Conservation (phyloP, 257 asterid genomes). For the Nicotiana benthamiana region DNA sequence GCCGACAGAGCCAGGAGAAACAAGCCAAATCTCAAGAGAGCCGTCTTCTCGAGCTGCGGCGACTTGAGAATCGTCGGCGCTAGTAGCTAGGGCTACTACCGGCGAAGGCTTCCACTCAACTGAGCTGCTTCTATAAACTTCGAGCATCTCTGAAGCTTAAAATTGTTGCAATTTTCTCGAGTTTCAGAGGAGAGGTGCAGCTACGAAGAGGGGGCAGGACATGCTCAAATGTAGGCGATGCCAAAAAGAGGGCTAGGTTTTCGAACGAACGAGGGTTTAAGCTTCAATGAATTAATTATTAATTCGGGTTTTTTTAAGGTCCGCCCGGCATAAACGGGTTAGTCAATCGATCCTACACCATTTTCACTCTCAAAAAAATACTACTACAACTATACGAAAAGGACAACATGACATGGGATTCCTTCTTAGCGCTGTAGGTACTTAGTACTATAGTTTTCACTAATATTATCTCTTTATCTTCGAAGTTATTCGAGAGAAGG, state of each 20-base stretch:
- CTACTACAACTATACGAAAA: too few relatives aligned
- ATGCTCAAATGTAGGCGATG: not conserved
- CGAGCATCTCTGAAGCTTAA: conserved; percentile 24
- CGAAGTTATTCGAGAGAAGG: too few relatives aligned
- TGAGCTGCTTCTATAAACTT: conserved; percentile 49
- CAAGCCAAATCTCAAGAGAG: conserved; percentile 93
- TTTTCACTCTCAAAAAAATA: too few relatives aligned
- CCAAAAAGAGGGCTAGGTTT: not conserved
- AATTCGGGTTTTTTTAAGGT: not conserved
- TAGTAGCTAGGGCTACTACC: conserved; percentile 82
- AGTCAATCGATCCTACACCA: too few relatives aligned
- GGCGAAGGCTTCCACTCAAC: conserved; percentile 84
- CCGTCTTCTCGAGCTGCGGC: conserved; percentile 94
- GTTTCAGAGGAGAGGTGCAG: not conserved
- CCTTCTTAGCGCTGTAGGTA: too few relatives aligned
- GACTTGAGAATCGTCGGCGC: conserved; percentile 82
- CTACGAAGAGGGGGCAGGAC: not conserved
- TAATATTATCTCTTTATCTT: too few relatives aligned
- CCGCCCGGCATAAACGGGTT: not conserved
- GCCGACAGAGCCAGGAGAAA: conserved; percentile 93
- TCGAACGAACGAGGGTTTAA: not conserved
- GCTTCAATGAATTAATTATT: not conserved
- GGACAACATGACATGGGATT: too few relatives aligned
- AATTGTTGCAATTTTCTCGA: not conserved
- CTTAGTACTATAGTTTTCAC: too few relatives aligned